phyloP scores from a whole-genome alignment of 495 filamentous ascomycete species.

The Podospora anserina region DNA sequence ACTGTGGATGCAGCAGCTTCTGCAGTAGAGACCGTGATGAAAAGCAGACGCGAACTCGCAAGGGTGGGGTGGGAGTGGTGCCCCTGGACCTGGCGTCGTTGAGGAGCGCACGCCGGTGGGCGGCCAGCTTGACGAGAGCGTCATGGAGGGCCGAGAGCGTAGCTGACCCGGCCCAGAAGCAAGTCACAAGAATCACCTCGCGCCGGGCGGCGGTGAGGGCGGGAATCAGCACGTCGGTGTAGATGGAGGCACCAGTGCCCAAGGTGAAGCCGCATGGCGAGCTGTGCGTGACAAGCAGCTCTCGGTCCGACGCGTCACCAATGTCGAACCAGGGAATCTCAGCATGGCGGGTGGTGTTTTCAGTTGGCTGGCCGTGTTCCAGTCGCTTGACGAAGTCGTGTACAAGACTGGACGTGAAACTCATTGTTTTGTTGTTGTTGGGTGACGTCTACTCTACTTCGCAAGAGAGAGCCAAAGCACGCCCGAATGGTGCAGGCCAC shows the following conservation, averaged over 20 bases:
- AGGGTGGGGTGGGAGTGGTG: slow-evolving; percentile 7
- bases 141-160: slow-evolving; percentile 49
- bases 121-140: slow-evolving; percentile 52
- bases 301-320: slow-evolving; percentile 29
- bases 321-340: slow-evolving; percentile 24
- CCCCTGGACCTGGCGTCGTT: slow-evolving; percentile 19
- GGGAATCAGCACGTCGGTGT: slow-evolving; percentile 49
- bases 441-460: no score
- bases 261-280: slow-evolving; percentile 47
- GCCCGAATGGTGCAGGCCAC: no score
- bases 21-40: slow-evolving; percentile 65
- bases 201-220: slow-evolving; percentile 52
- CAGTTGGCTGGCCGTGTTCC: slow-evolving; percentile 4
- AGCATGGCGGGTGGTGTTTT: neutral
- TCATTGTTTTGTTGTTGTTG: slow-evolving; percentile 8
- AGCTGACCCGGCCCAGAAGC: slow-evolving; percentile 67
- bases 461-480: no score
- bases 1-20: slow-evolving; percentile 64
- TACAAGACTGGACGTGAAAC: slow-evolving; percentile 21
- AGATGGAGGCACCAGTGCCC: slow-evolving; percentile 58
- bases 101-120: slow-evolving; percentile 27
- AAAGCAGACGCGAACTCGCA: slow-evolving; percentile 44
- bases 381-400: slow-evolving; percentile 26
- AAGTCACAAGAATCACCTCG: slow-evolving; percentile 71
- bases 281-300: slow-evolving; percentile 45